Evolutionary conservation across 352 stramenopile species (phyloP).

Genomic region (Peronospora tabacina): DNA sequence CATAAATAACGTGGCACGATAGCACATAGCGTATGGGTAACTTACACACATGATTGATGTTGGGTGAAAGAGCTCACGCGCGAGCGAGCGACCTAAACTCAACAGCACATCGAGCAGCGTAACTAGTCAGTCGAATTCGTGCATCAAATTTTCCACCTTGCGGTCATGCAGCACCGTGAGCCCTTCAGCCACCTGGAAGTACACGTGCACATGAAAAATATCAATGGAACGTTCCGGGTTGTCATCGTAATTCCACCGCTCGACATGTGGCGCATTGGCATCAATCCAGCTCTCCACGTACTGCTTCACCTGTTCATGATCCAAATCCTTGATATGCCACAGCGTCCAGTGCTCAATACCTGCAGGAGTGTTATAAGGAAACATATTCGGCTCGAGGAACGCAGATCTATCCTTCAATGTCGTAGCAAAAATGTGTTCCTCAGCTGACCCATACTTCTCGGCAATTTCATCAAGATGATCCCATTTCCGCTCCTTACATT

Average conservation of each 20-base stretch:
- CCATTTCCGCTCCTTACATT: constrained; percentile 86
- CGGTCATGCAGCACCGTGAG: constrained; percentile 52
- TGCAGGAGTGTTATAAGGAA: constrained; percentile 83
- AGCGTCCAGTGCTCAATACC: constrained; percentile 86
- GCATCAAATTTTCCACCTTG: constrained; percentile 57
- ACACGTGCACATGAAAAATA: constrained; percentile 88
- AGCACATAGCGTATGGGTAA: constrained; percentile 17
- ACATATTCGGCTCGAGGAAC: constrained; percentile 85
- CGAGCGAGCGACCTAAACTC: constrained; percentile 19
- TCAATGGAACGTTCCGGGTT: constrained; percentile 85
- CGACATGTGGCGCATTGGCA: constrained; percentile 67
- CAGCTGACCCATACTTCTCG: constrained; percentile 60
- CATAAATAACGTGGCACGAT: constrained; percentile 25
- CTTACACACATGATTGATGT: constrained; percentile 14
- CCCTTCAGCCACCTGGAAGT: constrained; percentile 61
- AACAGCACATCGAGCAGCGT: constrained; percentile 18
- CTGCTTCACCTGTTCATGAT: constrained; percentile 77
- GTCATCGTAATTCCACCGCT: constrained; percentile 84
- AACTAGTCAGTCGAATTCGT: constrained; percentile 58
- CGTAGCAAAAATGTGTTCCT: constrained; percentile 81
- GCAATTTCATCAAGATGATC: constrained; percentile 79
- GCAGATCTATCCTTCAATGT: constrained; percentile 75
- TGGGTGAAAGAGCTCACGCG: constrained; percentile 11
- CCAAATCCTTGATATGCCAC: constrained; percentile 73
- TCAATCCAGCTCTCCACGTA: constrained; percentile 87